Evolutionary conservation across 192 early-diverging fungal genomes (phyloP).

Genomic region (Gorgonomyces haynaldii): DNA sequence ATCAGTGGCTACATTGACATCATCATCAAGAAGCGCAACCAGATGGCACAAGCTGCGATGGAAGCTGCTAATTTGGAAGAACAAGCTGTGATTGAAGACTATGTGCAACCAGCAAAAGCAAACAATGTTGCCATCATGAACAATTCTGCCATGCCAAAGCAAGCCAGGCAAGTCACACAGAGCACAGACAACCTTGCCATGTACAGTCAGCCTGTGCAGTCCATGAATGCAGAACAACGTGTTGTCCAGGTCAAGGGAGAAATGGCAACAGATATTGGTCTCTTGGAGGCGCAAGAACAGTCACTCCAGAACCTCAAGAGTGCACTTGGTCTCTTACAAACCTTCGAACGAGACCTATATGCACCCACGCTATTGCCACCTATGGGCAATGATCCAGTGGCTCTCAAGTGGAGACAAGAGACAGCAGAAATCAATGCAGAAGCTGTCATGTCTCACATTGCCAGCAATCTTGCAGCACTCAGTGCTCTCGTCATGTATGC

Average conservation of each 20-base stretch:
- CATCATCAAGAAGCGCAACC: constrained; percentile 42
- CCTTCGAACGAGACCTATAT: constrained; percentile 20
- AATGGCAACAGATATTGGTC: neutral
- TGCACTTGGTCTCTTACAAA: neutral
- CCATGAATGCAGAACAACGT: constrained; percentile 5
- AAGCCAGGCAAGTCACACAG: too few species aligned
- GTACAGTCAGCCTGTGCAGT: too few species aligned
- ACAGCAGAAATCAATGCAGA: constrained; percentile 44
- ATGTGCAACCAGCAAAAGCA: constrained; percentile 30
- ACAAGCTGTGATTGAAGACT: constrained; percentile 41
- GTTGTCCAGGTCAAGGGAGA: constrained; percentile 4
- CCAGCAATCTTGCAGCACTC: constrained; percentile 31
- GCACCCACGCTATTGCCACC: constrained; percentile 33
- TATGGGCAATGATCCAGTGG: constrained; percentile 33
- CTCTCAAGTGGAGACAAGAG: constrained; percentile 41
- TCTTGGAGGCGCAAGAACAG: neutral
- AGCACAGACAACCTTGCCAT: too few species aligned
- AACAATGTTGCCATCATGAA: constrained; percentile 25
- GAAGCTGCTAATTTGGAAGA: constrained; percentile 44
- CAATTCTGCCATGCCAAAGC: constrained; percentile 12
- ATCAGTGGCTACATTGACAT: constrained; percentile 57
- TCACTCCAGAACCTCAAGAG: neutral
- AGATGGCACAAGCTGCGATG: neutral
- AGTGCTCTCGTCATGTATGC: constrained; percentile 35
- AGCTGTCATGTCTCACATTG: constrained; percentile 29